Percentiles rank a stretch among this genome's conserved stretches.
These are phyloP conservation scores for Martensiomyces pterosporus DNA, from an alignment of 192 early-diverging fungal species.

Conservation along the genomic window DNA sequence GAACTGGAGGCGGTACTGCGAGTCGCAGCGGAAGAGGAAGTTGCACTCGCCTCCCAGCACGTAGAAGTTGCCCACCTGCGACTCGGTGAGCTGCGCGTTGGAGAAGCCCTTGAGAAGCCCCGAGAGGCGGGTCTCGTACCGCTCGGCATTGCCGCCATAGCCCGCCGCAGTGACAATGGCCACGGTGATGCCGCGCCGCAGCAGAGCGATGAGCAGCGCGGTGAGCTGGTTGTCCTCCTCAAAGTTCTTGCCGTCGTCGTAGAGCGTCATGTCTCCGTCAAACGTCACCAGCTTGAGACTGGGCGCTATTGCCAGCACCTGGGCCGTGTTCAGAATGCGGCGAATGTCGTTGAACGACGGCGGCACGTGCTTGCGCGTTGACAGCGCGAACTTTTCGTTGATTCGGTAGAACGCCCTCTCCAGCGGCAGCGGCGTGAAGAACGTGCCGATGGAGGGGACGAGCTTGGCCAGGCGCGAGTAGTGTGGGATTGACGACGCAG, in stretches of 20 bases:
- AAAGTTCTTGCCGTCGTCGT: conserved; percentile 84
- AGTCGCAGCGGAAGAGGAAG: conserved; percentile 74
- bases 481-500: conserved; percentile 19
- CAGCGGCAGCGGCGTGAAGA: conserved; percentile 82
- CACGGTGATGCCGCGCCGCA: conserved; percentile 62
- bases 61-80: conserved; percentile 62
- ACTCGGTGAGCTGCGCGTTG: conserved; percentile 40
- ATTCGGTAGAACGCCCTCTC: conserved; percentile 64
- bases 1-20: conserved; percentile 59
- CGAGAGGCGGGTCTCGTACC: conserved; percentile 74
- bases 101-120: conserved; percentile 70
- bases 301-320: conserved; percentile 72
- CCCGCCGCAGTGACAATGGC: conserved; percentile 92
- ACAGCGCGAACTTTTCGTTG: conserved; percentile 65
- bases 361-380: conserved; percentile 75
- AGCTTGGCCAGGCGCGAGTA: conserved; percentile 74
- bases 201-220: conserved; percentile 61
- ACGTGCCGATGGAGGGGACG: conserved; percentile 76
- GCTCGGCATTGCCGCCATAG: conserved; percentile 63
- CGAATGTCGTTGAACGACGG: conserved; percentile 92
- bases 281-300: conserved; percentile 79
- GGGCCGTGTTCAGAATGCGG: conserved; percentile 85
- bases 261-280: conserved; percentile 93
- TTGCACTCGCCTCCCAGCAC: conserved; percentile 91
- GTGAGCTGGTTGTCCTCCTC: conserved; percentile 64